A percentile compares a stretch with the other conserved stretches of the same genome.
Conservation (phyloP, 2,329 filamentous ascomycete species). For the Emericellopsis cladophorae region DNA sequence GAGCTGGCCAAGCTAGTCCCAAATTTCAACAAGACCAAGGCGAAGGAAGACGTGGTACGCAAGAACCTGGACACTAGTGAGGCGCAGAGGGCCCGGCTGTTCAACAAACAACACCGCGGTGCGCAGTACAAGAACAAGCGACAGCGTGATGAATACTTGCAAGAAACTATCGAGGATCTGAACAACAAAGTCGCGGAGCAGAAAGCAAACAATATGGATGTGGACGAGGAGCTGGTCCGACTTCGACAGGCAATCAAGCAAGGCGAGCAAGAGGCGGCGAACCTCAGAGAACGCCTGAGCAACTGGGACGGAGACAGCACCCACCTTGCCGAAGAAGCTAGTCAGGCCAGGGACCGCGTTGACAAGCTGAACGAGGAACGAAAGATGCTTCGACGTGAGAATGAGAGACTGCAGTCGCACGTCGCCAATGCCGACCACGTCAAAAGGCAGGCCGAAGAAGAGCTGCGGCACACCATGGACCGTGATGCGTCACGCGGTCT, state of each 20-base stretch:
- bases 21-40: slow-evolving; percentile 59
- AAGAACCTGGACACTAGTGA: slow-evolving; percentile 66
- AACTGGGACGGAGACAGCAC: slow-evolving; percentile 67
- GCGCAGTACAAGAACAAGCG: slow-evolving; percentile 79
- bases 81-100: slow-evolving; percentile 62
- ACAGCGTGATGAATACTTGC: slow-evolving; percentile 76
- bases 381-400: slow-evolving; percentile 77
- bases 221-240: slow-evolving; percentile 66
- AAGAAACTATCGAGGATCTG: slow-evolving; percentile 68
- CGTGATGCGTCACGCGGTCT: slow-evolving; percentile 76
- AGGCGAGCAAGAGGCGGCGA: slow-evolving; percentile 60
- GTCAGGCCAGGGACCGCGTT: slow-evolving; percentile 63
- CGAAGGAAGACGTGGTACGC: slow-evolving; percentile 58
- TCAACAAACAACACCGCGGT: slow-evolving; percentile 84
- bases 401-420: slow-evolving; percentile 72
- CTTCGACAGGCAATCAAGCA: slow-evolving; percentile 59
- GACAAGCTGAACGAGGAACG: slow-evolving; percentile 76
- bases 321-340: slow-evolving; percentile 59
- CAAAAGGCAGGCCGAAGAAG: slow-evolving; percentile 63
- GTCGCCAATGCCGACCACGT: slow-evolving; percentile 66
- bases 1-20: slow-evolving; percentile 69
- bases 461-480: slow-evolving; percentile 78
- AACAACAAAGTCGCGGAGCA: slow-evolving; percentile 65
- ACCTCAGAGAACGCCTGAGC: slow-evolving; percentile 60
- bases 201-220: slow-evolving; percentile 74